A percentile compares a stretch with the other conserved stretches of the same genome.
Conservation (phyloP, 1,284 basidiomycete genomes). For the Somion occarium region DNA sequence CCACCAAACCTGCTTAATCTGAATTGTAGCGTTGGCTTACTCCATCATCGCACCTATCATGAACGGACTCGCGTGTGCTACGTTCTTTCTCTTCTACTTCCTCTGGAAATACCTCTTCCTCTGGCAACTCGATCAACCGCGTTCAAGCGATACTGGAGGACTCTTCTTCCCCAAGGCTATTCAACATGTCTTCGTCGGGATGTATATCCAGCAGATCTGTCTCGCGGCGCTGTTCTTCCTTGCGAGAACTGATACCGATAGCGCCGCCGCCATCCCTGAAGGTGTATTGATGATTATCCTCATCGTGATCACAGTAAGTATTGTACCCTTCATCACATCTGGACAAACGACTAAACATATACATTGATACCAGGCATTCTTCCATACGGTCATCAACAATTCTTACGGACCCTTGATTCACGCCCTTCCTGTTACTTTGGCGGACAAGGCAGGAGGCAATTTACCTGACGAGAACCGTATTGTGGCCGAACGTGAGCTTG, state of each 20-base stretch:
- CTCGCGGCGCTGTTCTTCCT: slow-evolving; percentile 88
- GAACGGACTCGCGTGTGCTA: slow-evolving; percentile 81
- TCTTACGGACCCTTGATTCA: slow-evolving; percentile 64
- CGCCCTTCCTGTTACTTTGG: slow-evolving; percentile 73
- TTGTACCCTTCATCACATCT: slow-evolving; percentile 9
- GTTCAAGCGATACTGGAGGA: slow-evolving; percentile 83
- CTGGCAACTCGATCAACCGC: slow-evolving; percentile 75
- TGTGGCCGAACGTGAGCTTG: slow-evolving; percentile 16
- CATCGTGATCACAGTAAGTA: slow-evolving; percentile 71
- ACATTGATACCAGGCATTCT: slow-evolving; percentile 47
- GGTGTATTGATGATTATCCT: slow-evolving; percentile 82
- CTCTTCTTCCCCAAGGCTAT: slow-evolving; percentile 95
- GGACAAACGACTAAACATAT: slow-evolving; percentile 5
- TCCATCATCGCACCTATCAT: slow-evolving; percentile 92
- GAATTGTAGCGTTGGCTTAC: slow-evolving; percentile 61
- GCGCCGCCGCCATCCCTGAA: slow-evolving; percentile 62
- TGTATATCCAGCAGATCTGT: slow-evolving; percentile 85
- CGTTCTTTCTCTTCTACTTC: slow-evolving; percentile 83
- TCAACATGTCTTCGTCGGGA: slow-evolving; percentile 88
- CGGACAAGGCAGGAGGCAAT: slow-evolving; percentile 56
- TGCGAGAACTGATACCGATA: slow-evolving; percentile 45
- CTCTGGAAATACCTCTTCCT: slow-evolving; percentile 90
- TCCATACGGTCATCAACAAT: slow-evolving; percentile 62
- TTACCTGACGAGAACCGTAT: slow-evolving; percentile 21
- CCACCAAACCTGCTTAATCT: background rate